Evolutionary conservation across 768 basidiomycete genomes (phyloP).

Genomic region (Lyophyllum decastes): DNA sequence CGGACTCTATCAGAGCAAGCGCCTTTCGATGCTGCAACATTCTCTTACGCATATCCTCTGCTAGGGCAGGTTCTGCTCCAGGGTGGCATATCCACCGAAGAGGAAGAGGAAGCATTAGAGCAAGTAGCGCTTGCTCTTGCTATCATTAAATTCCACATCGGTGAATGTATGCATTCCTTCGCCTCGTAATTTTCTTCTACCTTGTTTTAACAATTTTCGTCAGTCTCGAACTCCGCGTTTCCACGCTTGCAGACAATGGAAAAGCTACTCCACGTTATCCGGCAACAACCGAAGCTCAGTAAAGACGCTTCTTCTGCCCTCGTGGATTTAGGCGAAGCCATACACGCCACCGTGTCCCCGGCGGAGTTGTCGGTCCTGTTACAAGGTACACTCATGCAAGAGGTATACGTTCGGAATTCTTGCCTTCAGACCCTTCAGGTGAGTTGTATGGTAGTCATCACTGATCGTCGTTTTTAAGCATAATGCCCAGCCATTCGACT

Average conservation of each 20-base stretch:
- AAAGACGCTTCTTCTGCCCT: conserved; percentile 85
- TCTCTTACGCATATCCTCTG: conserved; percentile 78
- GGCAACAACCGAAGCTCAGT: conserved; percentile 74
- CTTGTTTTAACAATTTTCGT: conserved; percentile 1
- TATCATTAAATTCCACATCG: conserved; percentile 69
- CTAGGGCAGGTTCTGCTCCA: conserved; percentile 64
- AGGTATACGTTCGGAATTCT: conserved; percentile 84
- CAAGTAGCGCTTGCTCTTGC: conserved; percentile 79
- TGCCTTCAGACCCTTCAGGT: conserved; percentile 93
- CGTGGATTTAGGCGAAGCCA: conserved; percentile 78
- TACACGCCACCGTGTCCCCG: conserved; percentile 59
- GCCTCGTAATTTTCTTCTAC: background rate
- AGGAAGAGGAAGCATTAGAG: conserved; percentile 73
- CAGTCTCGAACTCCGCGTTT: conserved; percentile 72
- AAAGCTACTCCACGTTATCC: conserved; percentile 71
- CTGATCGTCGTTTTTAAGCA: background rate
- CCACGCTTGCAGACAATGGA: conserved; percentile 73
- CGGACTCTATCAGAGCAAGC: conserved; percentile 79
- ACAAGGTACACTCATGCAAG: conserved; percentile 77
- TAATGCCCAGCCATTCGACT: conserved; percentile 74
- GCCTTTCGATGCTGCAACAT: conserved; percentile 85
- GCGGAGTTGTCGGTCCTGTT: conserved; percentile 71
- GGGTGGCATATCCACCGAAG: conserved; percentile 66
- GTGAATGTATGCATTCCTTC: conserved; percentile 60
- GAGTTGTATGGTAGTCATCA: background rate